Base-by-base conservation (phyloP, 495 filamentous ascomycete genomes). In the Talaromyces liani region DNA sequence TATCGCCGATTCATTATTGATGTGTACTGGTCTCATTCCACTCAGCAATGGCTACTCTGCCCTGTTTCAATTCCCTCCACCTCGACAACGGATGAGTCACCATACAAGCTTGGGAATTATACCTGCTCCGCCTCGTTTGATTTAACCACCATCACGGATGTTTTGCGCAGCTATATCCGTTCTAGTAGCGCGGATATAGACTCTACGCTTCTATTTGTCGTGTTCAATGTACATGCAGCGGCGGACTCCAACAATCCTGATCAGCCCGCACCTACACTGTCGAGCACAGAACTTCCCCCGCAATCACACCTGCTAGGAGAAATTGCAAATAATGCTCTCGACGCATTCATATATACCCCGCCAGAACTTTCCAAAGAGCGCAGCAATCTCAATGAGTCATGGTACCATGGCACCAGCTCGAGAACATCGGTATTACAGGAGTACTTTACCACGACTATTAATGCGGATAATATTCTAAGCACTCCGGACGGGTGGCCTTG, bases 401-500 rank as follows among this genome's bases (percentile, higher is more conserved):
- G 86, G 87, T 87, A 80, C 69, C 65, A 73, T 0, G 66, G 71
- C 45, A 51, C 62, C 8, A 34, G 14, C 1, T 12, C 14, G 20
- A 68, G 64, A 34, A 76, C 78, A 60, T 74, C 79, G 63, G 84
- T 85, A 2, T 75, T 80, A 49, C 64, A 71, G 5, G 75, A 79
- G 27, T 89, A 88, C 65, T 87, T 80, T 63, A 77, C 73, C 2
- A 75, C 80, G 6, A 64, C 78, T 29, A 60, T 66, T 25, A 70
- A 71, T 45, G 39, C 69, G 25, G 57, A 73, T 5, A 76, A 73
- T 24, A 68, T 72, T 10, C 72, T 78, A n/a, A 79, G 77, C 45
- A 87, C 84, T 1, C 74, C 79, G 10, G 82, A 88, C 68, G 86
- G 87, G 12, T 89, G 87, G 87, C 87, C 87, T 1, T 79, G 78